A percentile compares a stretch with the other conserved stretches of the same genome.
Evolutionary conservation across 2,329 filamentous ascomycete species (phyloP).

Genomic region (Juglanconis sp.): DNA sequence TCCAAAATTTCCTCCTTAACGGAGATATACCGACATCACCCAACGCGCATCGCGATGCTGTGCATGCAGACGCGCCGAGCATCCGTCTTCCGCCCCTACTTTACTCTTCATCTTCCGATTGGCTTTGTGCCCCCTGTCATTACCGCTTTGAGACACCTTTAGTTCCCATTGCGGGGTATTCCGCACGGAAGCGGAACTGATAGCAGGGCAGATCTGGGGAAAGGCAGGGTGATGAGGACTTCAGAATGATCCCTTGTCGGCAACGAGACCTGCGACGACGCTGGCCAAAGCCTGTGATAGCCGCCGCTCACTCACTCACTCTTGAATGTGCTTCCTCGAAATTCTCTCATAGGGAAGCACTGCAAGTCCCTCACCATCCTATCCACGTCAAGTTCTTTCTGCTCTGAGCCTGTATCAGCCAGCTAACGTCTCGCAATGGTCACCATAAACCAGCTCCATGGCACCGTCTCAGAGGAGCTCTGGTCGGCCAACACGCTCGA

Average conservation of each 20-base stretch:
- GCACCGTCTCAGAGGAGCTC: constrained; percentile 9
- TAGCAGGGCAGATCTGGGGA: neutral
- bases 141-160: neutral
- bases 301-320: neutral
- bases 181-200: constrained; percentile 14
- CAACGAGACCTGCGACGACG: neutral
- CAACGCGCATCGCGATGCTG: neutral
- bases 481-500: constrained; percentile 28
- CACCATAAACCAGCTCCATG: neutral
- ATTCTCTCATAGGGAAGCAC: neutral
- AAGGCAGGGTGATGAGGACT: neutral
- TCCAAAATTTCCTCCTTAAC: neutral
- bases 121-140: neutral
- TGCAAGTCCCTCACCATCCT: neutral
- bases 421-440: neutral
- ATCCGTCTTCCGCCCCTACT: constrained; percentile 14
- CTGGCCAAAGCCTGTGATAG: neutral
- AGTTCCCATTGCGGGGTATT: neutral
- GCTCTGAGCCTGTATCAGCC: neutral
- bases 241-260: neutral
- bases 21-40: neutral
- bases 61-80: neutral
- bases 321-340: neutral
- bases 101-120: constrained; percentile 14
- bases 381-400: neutral